Evolutionary conservation across 108 stramenopile species (phyloP).

Genomic region (Cyclostephanos tholiformis): DNA sequence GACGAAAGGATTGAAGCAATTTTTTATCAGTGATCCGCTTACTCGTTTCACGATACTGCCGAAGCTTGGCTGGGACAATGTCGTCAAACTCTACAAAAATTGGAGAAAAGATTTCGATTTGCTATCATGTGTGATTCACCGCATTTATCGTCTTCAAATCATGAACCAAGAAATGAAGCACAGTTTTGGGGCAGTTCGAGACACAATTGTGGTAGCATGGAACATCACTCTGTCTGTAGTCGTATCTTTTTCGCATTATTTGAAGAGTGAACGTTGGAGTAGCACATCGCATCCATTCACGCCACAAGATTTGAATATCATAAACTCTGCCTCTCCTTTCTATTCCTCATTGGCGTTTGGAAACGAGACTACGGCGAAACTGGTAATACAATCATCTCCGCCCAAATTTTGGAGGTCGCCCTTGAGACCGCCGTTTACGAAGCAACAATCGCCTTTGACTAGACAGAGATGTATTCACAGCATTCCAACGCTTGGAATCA

Average conservation of each 20-base stretch:
- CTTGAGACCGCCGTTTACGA: neutral
- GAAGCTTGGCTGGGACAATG: neutral
- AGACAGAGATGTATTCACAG: constrained; percentile 1
- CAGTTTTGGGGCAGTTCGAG: constrained; percentile 1
- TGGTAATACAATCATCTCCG: neutral
- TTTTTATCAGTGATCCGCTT: too few relatives aligned
- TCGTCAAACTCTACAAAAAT: neutral
- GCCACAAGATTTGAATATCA: neutral
- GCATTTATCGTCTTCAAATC: constrained; percentile 13
- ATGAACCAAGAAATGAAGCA: constrained; percentile 8
- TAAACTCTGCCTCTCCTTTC: neutral
- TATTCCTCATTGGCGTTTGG: too few relatives aligned
- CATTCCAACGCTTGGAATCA: neutral
- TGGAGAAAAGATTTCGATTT: constrained; percentile 12
- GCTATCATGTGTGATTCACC: constrained; percentile 5
- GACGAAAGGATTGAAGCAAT: too few relatives aligned
- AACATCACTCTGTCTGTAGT: constrained; percentile 11
- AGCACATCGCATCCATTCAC: neutral
- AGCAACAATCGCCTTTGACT: neutral
- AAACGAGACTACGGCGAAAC: too few relatives aligned
- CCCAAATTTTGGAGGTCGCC: constrained; percentile 4
- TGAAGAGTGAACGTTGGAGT: neutral
- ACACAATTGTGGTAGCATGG: constrained; percentile 12
- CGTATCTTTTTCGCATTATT: neutral
- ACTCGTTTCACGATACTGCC: neutral